Conservation (phyloP, 495 filamentous ascomycete genomes). For the Penicillium goetzii region DNA sequence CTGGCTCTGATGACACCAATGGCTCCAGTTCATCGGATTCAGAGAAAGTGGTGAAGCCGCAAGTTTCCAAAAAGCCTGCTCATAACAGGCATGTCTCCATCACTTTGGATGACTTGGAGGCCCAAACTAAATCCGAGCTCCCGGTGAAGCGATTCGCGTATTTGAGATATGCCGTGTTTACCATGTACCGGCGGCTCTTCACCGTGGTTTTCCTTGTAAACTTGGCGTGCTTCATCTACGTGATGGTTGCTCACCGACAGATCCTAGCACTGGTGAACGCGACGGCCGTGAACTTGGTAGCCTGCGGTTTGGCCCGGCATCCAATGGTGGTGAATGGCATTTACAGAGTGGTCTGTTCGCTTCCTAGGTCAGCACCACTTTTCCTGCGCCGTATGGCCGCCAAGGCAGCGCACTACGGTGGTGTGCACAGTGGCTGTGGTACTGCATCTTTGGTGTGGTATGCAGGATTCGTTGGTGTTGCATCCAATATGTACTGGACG, state of each 20-base stretch:
- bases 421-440: constrained; percentile 68
- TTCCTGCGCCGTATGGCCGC: constrained; percentile 60
- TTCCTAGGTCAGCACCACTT: constrained; percentile 60
- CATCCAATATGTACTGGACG: constrained; percentile 42
- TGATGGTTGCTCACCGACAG: constrained; percentile 27
- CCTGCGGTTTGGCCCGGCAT: constrained; percentile 60
- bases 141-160: constrained; percentile 20
- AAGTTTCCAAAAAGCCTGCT: constrained; percentile 8
- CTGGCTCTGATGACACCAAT: constrained; percentile 6
- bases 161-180: constrained; percentile 36
- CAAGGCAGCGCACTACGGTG: constrained; percentile 72
- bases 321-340: constrained; percentile 69
- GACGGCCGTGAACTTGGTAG: constrained; percentile 44
- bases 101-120: constrained; percentile 18
- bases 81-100: background rate
- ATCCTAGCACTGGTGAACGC: constrained; percentile 39
- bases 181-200: constrained; percentile 49
- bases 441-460: constrained; percentile 69
- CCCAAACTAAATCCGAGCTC: constrained; percentile 14
- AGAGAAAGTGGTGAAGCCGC: constrained; percentile 4
- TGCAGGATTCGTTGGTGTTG: constrained; percentile 48
- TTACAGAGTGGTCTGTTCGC: constrained; percentile 57
- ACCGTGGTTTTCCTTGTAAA: constrained; percentile 48
- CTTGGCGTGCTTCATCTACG: constrained; percentile 42
- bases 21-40: constrained; percentile 1